Base-by-base conservation (phyloP, 345 rosid genomes). In the Syzygium grande region DNA sequence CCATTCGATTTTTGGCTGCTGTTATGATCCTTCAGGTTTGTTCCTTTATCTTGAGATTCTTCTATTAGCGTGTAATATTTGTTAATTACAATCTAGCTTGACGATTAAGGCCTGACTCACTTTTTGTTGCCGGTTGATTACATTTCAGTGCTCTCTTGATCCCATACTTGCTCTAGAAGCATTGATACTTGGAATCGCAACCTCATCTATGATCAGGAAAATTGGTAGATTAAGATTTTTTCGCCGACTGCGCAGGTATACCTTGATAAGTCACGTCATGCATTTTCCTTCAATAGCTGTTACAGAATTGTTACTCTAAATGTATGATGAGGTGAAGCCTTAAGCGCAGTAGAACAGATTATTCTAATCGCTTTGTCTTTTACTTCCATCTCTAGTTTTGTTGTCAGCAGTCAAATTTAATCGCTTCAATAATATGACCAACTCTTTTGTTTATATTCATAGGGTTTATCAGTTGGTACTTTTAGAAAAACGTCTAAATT, bases 11-110 rank as follows among this genome's bases (percentile, higher is more conserved):
- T 88, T 25, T 95, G 61, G 98, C 96, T 88, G 92, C 79, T 58
- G 87, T 94, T 58, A 89, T 95, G 94, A 94, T 97, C 87, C 94
- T 97, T 89, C 99, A 94, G 99, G 99, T 97, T 88, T 79, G 58
- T 38, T 84, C 61, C 89, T 59, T 65, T 43, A 86, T 85, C 58
- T 85, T 85, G 7, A 17, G 68, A 87, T 52, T 73, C 23, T 46
- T 79, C 49, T 80, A 38, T 46, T 7, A 51, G 53, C 0, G 0
- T 63, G 78, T 52, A 27, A 21, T 61, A 19, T 63, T 55, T 53
- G 49, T 41, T 84, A 84, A 49, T 29, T 65, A 51, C 83, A 27
- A 22, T 86, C 41, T 51, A 43, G 23, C 54, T 84, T 46, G 80
- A 73, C 27, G 11, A 73, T 41, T 73, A 17, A n/a, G 61, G 59